Evolutionary conservation across 345 rosid species (phyloP), one percentile per base, ranked within the genome.

Genomic region (Angophora floribunda): DNA sequence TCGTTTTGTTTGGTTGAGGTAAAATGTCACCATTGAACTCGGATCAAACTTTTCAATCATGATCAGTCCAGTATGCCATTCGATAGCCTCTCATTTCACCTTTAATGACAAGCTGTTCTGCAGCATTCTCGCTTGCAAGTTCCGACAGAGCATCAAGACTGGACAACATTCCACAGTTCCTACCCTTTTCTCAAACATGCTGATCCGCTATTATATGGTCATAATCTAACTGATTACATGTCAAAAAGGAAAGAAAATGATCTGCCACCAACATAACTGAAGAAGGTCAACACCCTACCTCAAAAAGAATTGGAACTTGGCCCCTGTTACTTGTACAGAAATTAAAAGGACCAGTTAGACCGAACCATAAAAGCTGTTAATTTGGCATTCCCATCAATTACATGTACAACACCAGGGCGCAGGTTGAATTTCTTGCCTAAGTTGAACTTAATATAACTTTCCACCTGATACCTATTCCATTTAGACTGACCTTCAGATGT

Each of bases 311-410:
- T 5, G 84, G 84, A 75, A 75, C 49, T 9, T 19, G 49, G 13
- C 49, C 2, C n/a, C 41, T 4, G 65, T 59, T 59, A 59, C 13
- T 22, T 1, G 49, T 19, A 11, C 84, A 10, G 49, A 75, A 75
- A 59, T 95, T 90, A 97, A 65, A 96, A 90, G 84, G 95, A 94
- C 96, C 99, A 97, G 89, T 94, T 92, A 28, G 98, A 97, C 85
- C 95, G 95, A 89, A 97, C 93, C 95, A 94, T 89, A 55, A 94
- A 88, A 65, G 94, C 98, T 75, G 95, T 87, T 57, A 92, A 88
- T 90, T 90, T 92, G 82, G 94, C 90, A 87, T 90, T 92, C 49
- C 93, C 93, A 86, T 95, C 93, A 13, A 88, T 89, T 55, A 90
- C 92, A 93, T 96, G 96, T 21, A 93, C 94, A 86, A 95, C 87